These are phyloP conservation scores for Micromonas pusilla DNA, from an alignment of 139 green algal genomes.

Conservation along the genomic window DNA sequence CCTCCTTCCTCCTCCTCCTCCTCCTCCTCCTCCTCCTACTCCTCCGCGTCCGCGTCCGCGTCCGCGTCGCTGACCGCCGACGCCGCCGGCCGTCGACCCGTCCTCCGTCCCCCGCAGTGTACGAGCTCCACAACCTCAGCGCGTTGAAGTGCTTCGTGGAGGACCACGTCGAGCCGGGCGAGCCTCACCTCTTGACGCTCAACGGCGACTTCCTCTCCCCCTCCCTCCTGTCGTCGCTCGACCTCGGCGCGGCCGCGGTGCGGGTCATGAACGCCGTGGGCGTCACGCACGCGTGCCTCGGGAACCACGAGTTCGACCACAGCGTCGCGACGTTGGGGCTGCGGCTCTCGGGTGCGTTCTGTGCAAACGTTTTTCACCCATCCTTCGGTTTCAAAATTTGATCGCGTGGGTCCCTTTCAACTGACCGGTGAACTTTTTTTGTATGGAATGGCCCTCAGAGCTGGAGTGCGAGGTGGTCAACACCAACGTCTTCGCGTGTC, in stretches of 20 bases:
- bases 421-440: no score
- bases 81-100: not conserved
- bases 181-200: not conserved
- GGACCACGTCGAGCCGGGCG: not conserved
- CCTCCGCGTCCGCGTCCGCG: not conserved
- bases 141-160: not conserved
- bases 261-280: conserved; percentile 11
- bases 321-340: not conserved
- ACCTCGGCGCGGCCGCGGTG: conserved; percentile 6
- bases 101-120: not conserved
- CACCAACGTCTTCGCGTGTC: conserved; percentile 12
- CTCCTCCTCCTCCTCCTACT: no score
- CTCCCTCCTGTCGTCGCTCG: conserved; percentile 7
- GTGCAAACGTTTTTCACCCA: no score
- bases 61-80: not conserved
- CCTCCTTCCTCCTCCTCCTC: no score
- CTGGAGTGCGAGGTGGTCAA: not conserved
- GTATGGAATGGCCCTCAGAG: no score
- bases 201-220: conserved; percentile 22
- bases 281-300: conserved; percentile 12
- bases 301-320: conserved; percentile 29
- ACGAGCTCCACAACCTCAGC: conserved; percentile 14
- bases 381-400: no score
- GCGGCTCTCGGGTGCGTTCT: no score
- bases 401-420: no score